These are phyloP conservation scores for Cladorrhinum sp. DNA, from an alignment of 2,329 filamentous ascomycete species.

Conservation along the genomic window DNA sequence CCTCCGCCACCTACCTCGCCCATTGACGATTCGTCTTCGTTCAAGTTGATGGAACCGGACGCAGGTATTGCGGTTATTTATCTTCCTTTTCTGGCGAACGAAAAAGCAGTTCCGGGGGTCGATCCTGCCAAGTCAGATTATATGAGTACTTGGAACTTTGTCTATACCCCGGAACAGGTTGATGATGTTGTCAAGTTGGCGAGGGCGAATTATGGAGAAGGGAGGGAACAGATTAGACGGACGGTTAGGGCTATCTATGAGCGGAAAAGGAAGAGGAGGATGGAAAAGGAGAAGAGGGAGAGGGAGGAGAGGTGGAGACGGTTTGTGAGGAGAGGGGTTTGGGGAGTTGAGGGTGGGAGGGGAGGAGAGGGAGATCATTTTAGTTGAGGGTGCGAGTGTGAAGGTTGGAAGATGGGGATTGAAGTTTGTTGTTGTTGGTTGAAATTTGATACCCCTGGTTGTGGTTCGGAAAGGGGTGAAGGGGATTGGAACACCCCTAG, in stretches of 20 bases:
- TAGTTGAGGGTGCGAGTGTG: too few relatives aligned
- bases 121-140: slow-evolving; percentile 81
- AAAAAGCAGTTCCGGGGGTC: slow-evolving; percentile 68
- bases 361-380: slow-evolving; percentile 67
- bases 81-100: slow-evolving; percentile 83
- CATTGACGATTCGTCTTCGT: slow-evolving; percentile 61
- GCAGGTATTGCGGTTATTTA: slow-evolving; percentile 89
- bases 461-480: background rate
- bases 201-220: slow-evolving; percentile 81
- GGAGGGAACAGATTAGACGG: slow-evolving; percentile 70
- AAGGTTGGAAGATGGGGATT: too few relatives aligned
- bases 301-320: slow-evolving; percentile 43
- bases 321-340: slow-evolving; percentile 47
- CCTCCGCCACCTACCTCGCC: slow-evolving; percentile 48
- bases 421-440: background rate
- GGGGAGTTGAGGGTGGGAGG: slow-evolving; percentile 38
- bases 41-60: slow-evolving; percentile 68
- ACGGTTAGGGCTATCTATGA: slow-evolving; percentile 89
- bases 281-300: slow-evolving; percentile 47
- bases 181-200: slow-evolving; percentile 81
- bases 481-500: background rate
- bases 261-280: slow-evolving; percentile 71
- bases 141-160: slow-evolving; percentile 96
- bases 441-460: background rate
- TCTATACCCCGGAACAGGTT: slow-evolving; percentile 88